Base-by-base conservation (phyloP, 2,329 filamentous ascomycete genomes). In the Colletotrichum sp. region DNA sequence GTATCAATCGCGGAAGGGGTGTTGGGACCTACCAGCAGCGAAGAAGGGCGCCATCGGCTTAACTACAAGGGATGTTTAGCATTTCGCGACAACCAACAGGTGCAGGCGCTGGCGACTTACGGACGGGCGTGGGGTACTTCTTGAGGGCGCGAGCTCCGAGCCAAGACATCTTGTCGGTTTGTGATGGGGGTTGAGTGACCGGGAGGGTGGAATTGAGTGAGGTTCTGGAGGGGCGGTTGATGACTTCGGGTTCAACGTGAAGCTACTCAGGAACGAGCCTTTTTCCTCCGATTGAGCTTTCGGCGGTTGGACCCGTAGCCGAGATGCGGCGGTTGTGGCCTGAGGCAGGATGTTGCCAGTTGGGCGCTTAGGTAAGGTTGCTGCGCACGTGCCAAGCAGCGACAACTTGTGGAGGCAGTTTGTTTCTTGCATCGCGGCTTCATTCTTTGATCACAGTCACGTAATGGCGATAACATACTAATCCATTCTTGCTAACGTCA, bases 11-110 rank as follows among this genome's bases (percentile, higher is more conserved):
- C 9, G 43, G 43, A 7, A 48, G 3, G 34, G 21, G 71, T 52
- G 43, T 64, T 76, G 70, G 61, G 70, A 90, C 94, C 84, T 97
- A 98, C 96, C 96, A 85, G 96, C 96, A 87, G 91, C 90, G 91
- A 96, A 97, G 92, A 98, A 98, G 81, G 96, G 96, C 86, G 92
- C 93, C 93, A 97, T 93, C 82, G 96, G 96, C 91, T 92, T 92
- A 89, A 95, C 96, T 98, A 84, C 85, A 83, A 60, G 75, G 60
- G 71, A 74, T 72, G 75, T 80, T 75, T 66, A n/a, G 52, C 21
- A 24, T 43, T 66, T 64, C 56, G 66, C 52, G 70, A 61, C 58
- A 72, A 64, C 60, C 16, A 1, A 64, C 30, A 0, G 75, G 67
- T 75, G 67, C 71, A 77, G 60, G 61, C 75, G 71, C 73, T 80